Conservation (phyloP, 2,329 filamentous ascomycete species). For the Emergomyces orientalis region DNA sequence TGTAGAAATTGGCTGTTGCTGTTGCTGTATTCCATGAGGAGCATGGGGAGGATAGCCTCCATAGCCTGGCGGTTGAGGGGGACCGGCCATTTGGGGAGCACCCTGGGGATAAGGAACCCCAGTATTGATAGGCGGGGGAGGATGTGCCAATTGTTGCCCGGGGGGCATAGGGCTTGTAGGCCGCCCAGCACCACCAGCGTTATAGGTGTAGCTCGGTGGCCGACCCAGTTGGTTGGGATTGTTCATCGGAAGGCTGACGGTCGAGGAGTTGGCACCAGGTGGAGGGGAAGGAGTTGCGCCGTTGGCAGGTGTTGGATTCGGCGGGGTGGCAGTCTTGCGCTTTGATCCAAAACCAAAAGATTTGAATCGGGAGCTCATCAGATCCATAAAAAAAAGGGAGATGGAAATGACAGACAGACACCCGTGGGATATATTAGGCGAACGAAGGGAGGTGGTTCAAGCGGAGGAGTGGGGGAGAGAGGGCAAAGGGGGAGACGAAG, state of each 20-base stretch:
- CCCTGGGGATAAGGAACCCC: slow-evolving; percentile 42
- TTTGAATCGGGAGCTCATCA: slow-evolving; percentile 45
- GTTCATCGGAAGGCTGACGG: slow-evolving; percentile 49
- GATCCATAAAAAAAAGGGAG: slow-evolving; percentile 33
- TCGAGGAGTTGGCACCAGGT: slow-evolving; percentile 37
- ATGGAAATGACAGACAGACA: slow-evolving; percentile 7
- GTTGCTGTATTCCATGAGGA: slow-evolving; percentile 16
- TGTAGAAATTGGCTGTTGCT: slow-evolving; percentile 20
- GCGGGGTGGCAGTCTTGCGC: slow-evolving; percentile 40
- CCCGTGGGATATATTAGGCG: slow-evolving; percentile 6
- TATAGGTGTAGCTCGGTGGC: slow-evolving; percentile 55
- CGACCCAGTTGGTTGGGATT: slow-evolving; percentile 46
- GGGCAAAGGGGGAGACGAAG: slow-evolving; percentile 9
- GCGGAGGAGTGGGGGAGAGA: slow-evolving; percentile 4
- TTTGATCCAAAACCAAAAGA: slow-evolving; percentile 41
- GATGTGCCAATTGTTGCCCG: slow-evolving; percentile 18
- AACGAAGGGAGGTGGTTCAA: slow-evolving; percentile 13
- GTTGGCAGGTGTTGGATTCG: slow-evolving; percentile 22
- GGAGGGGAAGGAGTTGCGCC: slow-evolving; percentile 29
- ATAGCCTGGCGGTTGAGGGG: slow-evolving; percentile 37
- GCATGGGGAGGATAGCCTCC: slow-evolving; percentile 30
- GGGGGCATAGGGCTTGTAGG: slow-evolving; percentile 46
- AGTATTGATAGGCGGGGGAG: slow-evolving; percentile 48
- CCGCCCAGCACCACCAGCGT: slow-evolving; percentile 39
- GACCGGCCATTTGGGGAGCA: slow-evolving; percentile 26